Evolutionary conservation across 345 rosid species (phyloP).

Genomic region (Mercurialis annua): DNA sequence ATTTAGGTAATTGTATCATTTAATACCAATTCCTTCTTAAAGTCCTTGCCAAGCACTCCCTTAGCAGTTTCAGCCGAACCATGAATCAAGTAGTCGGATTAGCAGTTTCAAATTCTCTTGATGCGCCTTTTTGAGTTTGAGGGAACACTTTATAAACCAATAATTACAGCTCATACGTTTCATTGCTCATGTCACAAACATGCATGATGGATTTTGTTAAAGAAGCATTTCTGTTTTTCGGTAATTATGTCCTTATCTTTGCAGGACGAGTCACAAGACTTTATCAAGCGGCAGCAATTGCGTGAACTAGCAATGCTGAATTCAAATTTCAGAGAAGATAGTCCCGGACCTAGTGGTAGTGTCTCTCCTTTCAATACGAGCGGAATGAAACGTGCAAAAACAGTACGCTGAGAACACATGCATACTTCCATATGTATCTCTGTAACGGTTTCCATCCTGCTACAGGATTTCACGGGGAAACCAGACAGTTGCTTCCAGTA

Average conservation of each 20-base stretch:
- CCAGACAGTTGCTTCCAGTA: constrained; percentile 31
- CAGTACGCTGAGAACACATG: constrained; percentile 55
- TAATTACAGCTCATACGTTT: background rate
- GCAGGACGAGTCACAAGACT: constrained; percentile 97
- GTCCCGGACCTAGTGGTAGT: constrained; percentile 95
- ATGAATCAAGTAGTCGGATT: too few relatives aligned
- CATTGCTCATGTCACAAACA: background rate
- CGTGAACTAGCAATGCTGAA: constrained; percentile 88
- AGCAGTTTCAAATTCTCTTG: too few relatives aligned
- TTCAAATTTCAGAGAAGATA: constrained; percentile 89
- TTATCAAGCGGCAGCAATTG: constrained; percentile 90
- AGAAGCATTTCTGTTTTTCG: background rate
- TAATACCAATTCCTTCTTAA: too few relatives aligned
- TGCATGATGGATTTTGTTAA: background rate
- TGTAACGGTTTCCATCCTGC: constrained; percentile 23
- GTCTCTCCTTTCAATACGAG: constrained; percentile 93
- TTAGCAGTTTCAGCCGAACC: too few relatives aligned
- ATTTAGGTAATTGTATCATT: too few relatives aligned
- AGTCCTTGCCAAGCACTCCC: too few relatives aligned
- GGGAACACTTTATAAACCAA: too few relatives aligned
- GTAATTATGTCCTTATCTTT: background rate
- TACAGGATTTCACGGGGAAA: constrained; percentile 26
- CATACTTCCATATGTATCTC: background rate
- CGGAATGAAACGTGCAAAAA: constrained; percentile 95
- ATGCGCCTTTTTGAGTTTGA: too few relatives aligned